A percentile compares a stretch with the other conserved stretches of the same genome.
Evolutionary conservation across 2,329 filamentous ascomycete genomes (phyloP).

Genomic region (Colletotrichum liriopes): DNA sequence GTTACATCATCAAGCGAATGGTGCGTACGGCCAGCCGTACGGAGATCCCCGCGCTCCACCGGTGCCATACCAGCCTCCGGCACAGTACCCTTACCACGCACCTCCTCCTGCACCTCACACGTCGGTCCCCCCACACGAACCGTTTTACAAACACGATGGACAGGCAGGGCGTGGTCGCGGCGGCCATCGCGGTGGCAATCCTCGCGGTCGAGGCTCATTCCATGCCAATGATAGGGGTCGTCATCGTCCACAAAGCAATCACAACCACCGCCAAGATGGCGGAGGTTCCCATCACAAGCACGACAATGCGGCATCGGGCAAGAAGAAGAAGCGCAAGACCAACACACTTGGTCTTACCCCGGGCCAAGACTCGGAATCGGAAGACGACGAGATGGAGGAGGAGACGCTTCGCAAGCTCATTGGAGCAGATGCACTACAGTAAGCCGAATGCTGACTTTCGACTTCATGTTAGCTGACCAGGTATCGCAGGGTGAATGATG

Average conservation of each 20-base stretch:
- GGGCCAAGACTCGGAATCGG: constrained; percentile 73
- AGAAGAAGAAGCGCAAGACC: constrained; percentile 81
- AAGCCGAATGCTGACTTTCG: constrained; percentile 50
- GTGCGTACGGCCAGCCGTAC: constrained; percentile 58
- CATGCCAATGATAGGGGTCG: constrained; percentile 58
- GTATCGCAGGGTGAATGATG: constrained; percentile 71
- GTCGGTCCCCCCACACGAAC: constrained; percentile 51
- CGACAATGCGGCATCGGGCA: constrained; percentile 65
- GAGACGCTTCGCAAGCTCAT: constrained; percentile 73
- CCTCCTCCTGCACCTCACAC: constrained; percentile 57
- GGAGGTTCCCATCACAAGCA: constrained; percentile 41
- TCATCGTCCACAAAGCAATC: constrained; percentile 44
- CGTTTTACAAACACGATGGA: constrained; percentile 50
- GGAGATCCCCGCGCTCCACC: constrained; percentile 57
- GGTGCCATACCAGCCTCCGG: constrained; percentile 48
- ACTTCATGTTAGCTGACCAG: constrained; percentile 1
- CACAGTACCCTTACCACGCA: constrained; percentile 55
- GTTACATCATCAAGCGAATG: constrained; percentile 53
- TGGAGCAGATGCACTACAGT: constrained; percentile 70
- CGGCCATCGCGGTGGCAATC: constrained; percentile 53
- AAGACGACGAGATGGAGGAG: constrained; percentile 81
- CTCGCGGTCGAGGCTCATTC: constrained; percentile 31
- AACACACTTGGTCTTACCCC: constrained; percentile 82
- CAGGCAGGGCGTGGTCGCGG: constrained; percentile 53
- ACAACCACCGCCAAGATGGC: constrained; percentile 49